phyloP scores from a whole-genome alignment of 306 rosid genomes.

The Parietaria judaica region DNA sequence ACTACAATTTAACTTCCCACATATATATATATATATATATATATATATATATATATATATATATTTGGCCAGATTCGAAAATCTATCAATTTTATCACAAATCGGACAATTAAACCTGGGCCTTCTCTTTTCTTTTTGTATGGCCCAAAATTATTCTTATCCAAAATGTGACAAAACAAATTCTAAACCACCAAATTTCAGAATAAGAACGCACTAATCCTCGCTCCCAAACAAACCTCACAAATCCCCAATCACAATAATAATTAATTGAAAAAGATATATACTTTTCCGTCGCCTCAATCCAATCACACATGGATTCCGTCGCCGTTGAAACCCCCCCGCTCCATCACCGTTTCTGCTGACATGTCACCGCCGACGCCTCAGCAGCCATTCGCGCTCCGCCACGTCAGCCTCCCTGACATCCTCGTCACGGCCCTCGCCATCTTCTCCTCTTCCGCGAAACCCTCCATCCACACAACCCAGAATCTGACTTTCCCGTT shows the following conservation, averaged over 20 bases:
- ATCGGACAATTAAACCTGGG: not conserved
- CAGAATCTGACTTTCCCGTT: constrained; percentile 33
- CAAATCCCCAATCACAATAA: no score
- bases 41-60: no score
- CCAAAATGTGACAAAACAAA: not conserved
- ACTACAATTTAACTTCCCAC: no score
- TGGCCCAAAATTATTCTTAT: not conserved
- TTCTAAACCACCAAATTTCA: not conserved
- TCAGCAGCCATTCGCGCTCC: constrained; percentile 33
- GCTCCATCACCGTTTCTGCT: not conserved
- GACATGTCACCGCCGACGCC: constrained; percentile 38
- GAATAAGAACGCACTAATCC: not conserved
- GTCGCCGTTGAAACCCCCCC: not conserved
- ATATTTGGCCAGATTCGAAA: no score
- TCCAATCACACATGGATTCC: constrained; percentile 22
- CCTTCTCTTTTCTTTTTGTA: not conserved
- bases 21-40: no score
- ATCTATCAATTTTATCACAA: no score
- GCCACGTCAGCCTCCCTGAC: constrained; percentile 30
- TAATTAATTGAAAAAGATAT: not conserved
- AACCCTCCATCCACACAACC: constrained; percentile 17
- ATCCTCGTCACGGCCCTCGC: constrained; percentile 58
- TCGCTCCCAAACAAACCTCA: no score
- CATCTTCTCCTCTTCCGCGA: constrained; percentile 50
- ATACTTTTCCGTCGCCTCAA: not conserved